Percentiles rank a stretch among this genome's conserved stretches.
phyloP scores from a whole-genome alignment of 164 flowering plant species.

The Aristolochia fimbriata region DNA sequence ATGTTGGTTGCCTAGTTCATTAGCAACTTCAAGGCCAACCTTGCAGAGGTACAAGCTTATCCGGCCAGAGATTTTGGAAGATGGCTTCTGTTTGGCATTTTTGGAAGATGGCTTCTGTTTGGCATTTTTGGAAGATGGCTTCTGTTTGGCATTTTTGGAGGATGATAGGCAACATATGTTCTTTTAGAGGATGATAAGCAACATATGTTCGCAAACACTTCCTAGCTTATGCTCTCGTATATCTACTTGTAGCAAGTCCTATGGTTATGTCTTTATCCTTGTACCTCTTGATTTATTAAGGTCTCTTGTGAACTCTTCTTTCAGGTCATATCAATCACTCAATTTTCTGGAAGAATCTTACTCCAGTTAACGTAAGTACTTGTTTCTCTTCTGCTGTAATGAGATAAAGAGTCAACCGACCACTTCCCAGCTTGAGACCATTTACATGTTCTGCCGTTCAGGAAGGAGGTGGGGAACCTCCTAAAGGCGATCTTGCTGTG shows the following conservation, averaged over 20 bases:
- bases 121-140: too few species aligned
- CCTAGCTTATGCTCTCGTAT: neutral
- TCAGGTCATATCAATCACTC: slow-evolving; percentile 96
- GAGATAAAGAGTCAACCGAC: neutral
- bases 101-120: too few species aligned
- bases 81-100: too few species aligned
- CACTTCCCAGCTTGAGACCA: neutral
- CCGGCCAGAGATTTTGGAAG: too few species aligned
- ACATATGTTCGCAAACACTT: too few species aligned
- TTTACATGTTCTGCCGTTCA: slow-evolving; percentile 18
- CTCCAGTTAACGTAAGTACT: slow-evolving; percentile 58
- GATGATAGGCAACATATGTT: too few species aligned
- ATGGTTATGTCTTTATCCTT: neutral
- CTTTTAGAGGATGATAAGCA: too few species aligned
- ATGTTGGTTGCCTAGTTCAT: too few species aligned
- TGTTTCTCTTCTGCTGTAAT: neutral
- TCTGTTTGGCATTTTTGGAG: too few species aligned
- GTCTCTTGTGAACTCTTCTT: slow-evolving; percentile 1
- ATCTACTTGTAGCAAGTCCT: neutral
- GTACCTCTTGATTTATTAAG: neutral
- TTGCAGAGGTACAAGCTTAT: too few species aligned
- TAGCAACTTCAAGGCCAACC: too few species aligned
- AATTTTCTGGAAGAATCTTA: slow-evolving; percentile 90
- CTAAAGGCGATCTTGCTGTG: slow-evolving; percentile 60
- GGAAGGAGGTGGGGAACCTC: slow-evolving; percentile 98